Evolutionary conservation across 2,329 filamentous ascomycete species (phyloP).

Genomic region (Cladosporium austrohemisphaericum): DNA sequence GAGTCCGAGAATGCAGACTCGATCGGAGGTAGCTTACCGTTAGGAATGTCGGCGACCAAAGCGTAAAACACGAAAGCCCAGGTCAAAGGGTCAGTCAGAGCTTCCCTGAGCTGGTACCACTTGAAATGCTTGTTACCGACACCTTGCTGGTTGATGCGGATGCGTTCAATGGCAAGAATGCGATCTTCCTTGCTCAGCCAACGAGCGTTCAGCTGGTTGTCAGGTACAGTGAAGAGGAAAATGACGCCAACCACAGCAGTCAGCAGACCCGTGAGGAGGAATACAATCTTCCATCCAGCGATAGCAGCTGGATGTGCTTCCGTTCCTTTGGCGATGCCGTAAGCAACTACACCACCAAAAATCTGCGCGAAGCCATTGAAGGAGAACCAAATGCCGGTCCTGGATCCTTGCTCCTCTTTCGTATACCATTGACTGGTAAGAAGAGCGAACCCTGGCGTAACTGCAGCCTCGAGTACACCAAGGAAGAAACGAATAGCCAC

Average conservation of each 20-base stretch:
- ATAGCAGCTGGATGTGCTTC: conserved; percentile 54
- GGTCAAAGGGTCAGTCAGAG: conserved; percentile 54
- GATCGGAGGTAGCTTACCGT: conserved; percentile 43
- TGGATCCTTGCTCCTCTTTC: conserved; percentile 60
- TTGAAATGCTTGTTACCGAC: conserved; percentile 53
- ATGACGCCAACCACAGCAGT: conserved; percentile 40
- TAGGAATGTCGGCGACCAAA: conserved; percentile 55
- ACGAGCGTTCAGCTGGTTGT: conserved; percentile 58
- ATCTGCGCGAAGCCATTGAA: conserved; percentile 65
- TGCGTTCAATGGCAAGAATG: conserved; percentile 64
- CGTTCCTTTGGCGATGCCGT: conserved; percentile 58
- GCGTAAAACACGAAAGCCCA: conserved; percentile 60
- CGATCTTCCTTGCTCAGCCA: conserved; percentile 65
- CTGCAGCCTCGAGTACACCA: conserved; percentile 64
- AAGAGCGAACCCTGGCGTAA: conserved; percentile 65
- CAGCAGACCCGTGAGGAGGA: conserved; percentile 44
- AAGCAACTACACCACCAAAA: conserved; percentile 59
- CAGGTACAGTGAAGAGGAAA: conserved; percentile 50
- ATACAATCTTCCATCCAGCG: conserved; percentile 56
- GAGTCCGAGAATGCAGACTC: neutral
- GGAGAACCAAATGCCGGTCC: conserved; percentile 65
- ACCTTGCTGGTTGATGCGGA: conserved; percentile 71
- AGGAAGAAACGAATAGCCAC: conserved; percentile 65
- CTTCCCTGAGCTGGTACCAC: conserved; percentile 58
- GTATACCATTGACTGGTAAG: conserved; percentile 72